A percentile compares a stretch with the other conserved stretches of the same genome.
Conservation (phyloP, 2,329 filamentous ascomycete genomes). For the Colletotrichum lentis region DNA sequence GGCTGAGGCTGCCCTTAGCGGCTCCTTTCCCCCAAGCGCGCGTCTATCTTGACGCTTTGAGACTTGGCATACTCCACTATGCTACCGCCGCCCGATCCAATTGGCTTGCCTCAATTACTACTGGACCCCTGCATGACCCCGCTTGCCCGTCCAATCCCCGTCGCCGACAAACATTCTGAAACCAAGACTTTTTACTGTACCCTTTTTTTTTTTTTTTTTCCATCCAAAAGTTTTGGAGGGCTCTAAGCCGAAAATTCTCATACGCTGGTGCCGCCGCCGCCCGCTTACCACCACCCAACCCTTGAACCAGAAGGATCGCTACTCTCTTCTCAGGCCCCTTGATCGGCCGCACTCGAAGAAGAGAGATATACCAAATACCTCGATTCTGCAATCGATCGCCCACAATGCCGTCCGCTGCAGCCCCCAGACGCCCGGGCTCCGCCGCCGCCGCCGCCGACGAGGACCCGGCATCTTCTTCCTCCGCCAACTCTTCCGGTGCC, state of each 20-base stretch:
- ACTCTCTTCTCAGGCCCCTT: conserved; percentile 9
- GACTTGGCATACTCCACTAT: not conserved
- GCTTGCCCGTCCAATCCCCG: conserved; percentile 28
- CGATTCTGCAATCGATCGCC: conserved; percentile 8
- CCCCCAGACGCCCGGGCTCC: conserved; percentile 19
- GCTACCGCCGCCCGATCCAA: conserved; percentile 17
- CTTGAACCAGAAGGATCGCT: not conserved
- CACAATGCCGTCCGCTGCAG: conserved; percentile 28
- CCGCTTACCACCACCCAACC: conserved; percentile 16
- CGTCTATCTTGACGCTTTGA: conserved; percentile 28
- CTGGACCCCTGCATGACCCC: conserved; percentile 19
- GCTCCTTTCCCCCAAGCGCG: conserved; percentile 36
- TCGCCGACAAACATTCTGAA: conserved; percentile 26
- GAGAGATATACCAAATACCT: not conserved
- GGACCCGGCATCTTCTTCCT: conserved; percentile 25
- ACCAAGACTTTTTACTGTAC: conserved; percentile 2
- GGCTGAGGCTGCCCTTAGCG: not conserved
- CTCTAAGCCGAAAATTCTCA: conserved; percentile 31
- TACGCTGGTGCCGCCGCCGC: conserved; percentile 21
- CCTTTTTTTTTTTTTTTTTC: conserved; percentile 12
- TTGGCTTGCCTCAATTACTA: conserved; percentile 10
- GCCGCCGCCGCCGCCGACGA: conserved; percentile 27
- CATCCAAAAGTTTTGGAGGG: not conserved
- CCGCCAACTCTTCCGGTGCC: conserved; percentile 35
- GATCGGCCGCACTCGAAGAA: not conserved